Percentiles rank a stretch among this genome's conserved stretches.
phyloP scores from a whole-genome alignment of 805 yeast species.

The Lipomyces yamadae region DNA sequence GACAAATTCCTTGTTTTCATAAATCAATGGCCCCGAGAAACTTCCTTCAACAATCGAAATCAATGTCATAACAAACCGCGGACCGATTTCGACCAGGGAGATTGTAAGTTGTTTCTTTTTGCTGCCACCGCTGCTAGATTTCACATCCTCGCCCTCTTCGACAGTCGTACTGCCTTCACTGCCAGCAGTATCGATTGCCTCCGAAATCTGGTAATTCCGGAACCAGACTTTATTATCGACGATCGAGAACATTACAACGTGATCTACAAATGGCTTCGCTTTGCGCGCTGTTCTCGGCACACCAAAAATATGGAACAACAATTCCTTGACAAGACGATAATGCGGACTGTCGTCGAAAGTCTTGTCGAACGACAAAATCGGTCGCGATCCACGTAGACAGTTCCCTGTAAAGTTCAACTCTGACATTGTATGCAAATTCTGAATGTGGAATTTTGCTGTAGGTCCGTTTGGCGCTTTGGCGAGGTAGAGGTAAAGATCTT shows the following conservation, averaged over 20 bases:
- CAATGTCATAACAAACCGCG: constrained; percentile 90
- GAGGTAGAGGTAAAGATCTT: constrained; percentile 91
- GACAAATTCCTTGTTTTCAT: constrained; percentile 94
- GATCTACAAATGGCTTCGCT: constrained; percentile 93
- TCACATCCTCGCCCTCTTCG: constrained; percentile 59
- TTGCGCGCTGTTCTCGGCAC: constrained; percentile 94
- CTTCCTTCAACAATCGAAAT: constrained; percentile 94
- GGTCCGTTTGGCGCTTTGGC: constrained; percentile 99
- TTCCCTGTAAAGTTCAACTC: constrained; percentile 97
- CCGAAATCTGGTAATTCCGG: constrained; percentile 88
- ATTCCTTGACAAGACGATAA: constrained; percentile 75
- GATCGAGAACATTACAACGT: constrained; percentile 88
- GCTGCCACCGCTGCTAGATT: constrained; percentile 35
- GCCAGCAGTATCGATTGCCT: constrained; percentile 54
- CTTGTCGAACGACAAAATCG: constrained; percentile 84
- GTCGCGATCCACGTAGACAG: constrained; percentile 93
- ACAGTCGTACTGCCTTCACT: constrained; percentile 15
- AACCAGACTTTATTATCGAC: constrained; percentile 96
- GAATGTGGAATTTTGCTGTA: constrained; percentile 88
- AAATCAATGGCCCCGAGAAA: constrained; percentile 96
- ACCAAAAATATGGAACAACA: constrained; percentile 82
- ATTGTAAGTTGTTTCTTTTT: constrained; percentile 57
- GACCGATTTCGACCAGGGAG: constrained; percentile 92
- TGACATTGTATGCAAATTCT: constrained; percentile 92
- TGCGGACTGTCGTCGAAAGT: constrained; percentile 75